Base-by-base conservation (phyloP, 2,329 filamentous ascomycete genomes). In the Monosporascus sp. region DNA sequence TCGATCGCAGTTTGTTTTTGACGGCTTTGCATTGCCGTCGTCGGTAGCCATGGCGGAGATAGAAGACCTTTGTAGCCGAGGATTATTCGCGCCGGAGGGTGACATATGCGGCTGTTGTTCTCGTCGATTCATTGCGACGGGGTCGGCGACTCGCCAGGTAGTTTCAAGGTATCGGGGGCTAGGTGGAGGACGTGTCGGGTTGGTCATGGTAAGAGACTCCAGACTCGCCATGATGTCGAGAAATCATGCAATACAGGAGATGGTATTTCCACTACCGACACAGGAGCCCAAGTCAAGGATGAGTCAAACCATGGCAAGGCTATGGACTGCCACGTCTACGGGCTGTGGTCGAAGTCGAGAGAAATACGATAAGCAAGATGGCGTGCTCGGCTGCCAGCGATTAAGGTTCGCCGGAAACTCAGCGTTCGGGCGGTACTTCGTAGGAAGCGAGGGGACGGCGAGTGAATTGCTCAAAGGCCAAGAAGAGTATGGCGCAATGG, bases 1-100 rank as follows among this genome's bases (percentile, higher is more conserved):
- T 58, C 78, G 73, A 57, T 82, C 75, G 63, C 79, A 82, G 64
- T 75, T 78, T 52, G 78, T 63, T 55, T 61, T 70, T 56, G 63
- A 68, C 22, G 63, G 67, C 58, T 62, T 64, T 48, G 55, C 41
- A 11, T 43, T 59, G 3, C 57, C 44, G 27, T 61, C 59, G 43
- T 66, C 60, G n/a, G 41, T 41, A 3, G 56, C 39, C 45, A 56
- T 50, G 11, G 58, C 49, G 27, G 55, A 43, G n/a, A 55, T 38
- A 4, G 56, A 52, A 37, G 54, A 55, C 35, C 56, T 59, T 37
- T 58, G 60, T 22, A 55, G 35, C n/a, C 52, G 56, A 45, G 48
- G 20, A 31, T 44, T 49, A 31, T 53, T 52, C 14, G 47, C 53
- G 1, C 17, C 24, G 5, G 31, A 35, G 31, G 31, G 11, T 14